Conservation (phyloP, 352 stramenopile genomes). For the Globisporangium heterothallicum region DNA sequence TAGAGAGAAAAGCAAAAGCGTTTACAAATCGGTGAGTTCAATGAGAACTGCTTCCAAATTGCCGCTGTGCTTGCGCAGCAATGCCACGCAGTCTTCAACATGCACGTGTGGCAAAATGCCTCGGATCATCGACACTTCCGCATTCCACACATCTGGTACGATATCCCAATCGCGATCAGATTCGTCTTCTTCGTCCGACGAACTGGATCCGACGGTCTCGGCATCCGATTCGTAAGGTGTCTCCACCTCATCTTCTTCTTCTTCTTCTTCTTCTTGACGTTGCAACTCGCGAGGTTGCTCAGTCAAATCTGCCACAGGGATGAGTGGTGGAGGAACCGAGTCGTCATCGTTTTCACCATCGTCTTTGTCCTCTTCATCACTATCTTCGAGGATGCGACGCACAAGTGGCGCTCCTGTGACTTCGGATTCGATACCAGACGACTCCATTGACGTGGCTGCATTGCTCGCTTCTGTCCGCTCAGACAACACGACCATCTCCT, state of each 20-base stretch:
- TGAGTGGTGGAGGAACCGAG: background rate
- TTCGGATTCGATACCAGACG: background rate
- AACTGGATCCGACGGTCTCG: constrained; percentile 35
- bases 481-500: background rate
- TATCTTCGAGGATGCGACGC: background rate
- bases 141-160: constrained; percentile 28
- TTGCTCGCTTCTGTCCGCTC: constrained; percentile 16
- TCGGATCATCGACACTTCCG: constrained; percentile 40
- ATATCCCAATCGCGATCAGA: constrained; percentile 40
- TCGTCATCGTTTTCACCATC: background rate
- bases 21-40: constrained; percentile 60
- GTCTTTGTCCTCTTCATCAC: constrained; percentile 3
- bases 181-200: constrained; percentile 51
- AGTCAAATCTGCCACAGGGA: background rate
- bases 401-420: background rate
- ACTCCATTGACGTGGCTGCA: background rate
- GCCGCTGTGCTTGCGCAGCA: constrained; percentile 51
- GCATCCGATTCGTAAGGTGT: constrained; percentile 48
- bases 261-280: background rate
- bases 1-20: background rate
- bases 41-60: constrained; percentile 50
- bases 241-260: constrained; percentile 7
- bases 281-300: background rate
- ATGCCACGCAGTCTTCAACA: constrained; percentile 31
- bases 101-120: constrained; percentile 51